A percentile compares a stretch with the other conserved stretches of the same genome.
These are phyloP conservation scores for Cladosporium sp. DNA, from an alignment of 2,329 filamentous ascomycete species.

Conservation along the genomic window DNA sequence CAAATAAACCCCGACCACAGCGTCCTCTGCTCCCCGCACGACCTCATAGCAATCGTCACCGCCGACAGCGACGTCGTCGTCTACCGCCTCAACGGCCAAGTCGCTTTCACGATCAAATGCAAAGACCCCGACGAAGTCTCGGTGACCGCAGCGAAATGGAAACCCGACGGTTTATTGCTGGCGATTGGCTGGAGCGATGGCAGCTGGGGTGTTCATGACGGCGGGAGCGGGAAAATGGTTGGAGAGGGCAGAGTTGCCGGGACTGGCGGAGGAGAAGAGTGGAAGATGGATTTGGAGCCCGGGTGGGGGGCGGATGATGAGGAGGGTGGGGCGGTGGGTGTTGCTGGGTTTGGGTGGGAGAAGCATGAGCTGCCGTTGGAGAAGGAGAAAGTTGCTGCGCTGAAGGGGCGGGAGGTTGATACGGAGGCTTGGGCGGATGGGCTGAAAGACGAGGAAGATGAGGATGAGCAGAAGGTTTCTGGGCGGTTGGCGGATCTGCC, in stretches of 20 bases:
- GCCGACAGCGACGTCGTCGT: constrained; percentile 68
- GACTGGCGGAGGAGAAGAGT: constrained; percentile 18
- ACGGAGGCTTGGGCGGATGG: constrained; percentile 32
- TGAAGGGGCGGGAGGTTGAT: constrained; percentile 13
- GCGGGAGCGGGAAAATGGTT: constrained; percentile 32
- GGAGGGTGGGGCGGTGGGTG: constrained; percentile 6
- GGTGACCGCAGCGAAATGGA: constrained; percentile 47
- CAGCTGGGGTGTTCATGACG: constrained; percentile 46
- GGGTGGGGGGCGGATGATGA: constrained; percentile 19
- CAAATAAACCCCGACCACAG: constrained; percentile 60
- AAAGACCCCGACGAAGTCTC: constrained; percentile 34
- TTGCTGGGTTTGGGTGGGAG: constrained; percentile 26
- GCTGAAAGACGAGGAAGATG: constrained; percentile 18
- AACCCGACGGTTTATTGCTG: constrained; percentile 53
- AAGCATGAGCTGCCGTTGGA: constrained; percentile 15
- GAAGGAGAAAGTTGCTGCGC: neutral
- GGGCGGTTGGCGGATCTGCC: constrained; percentile 52
- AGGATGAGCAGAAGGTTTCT: constrained; percentile 42
- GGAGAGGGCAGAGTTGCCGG: constrained; percentile 9
- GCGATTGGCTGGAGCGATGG: constrained; percentile 84
- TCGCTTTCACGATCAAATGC: constrained; percentile 57
- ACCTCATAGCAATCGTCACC: constrained; percentile 75
- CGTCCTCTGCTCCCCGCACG: constrained; percentile 79
- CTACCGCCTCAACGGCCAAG: constrained; percentile 75
- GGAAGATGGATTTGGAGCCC: constrained; percentile 27